phyloP scores from a whole-genome alignment of 2,329 filamentous ascomycete genomes.

The Apiospora aurea region DNA sequence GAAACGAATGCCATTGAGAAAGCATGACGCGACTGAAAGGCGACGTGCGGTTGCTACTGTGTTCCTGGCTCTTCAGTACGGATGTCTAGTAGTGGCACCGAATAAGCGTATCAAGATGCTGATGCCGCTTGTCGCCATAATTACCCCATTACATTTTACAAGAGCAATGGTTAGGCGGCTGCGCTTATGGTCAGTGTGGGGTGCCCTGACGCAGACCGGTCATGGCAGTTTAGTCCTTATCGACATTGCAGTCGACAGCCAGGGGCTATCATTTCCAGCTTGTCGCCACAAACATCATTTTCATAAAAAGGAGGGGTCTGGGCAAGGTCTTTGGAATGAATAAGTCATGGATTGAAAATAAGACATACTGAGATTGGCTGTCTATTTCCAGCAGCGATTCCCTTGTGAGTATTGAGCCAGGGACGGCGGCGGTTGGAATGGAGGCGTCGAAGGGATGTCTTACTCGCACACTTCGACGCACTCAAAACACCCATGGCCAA shows the following conservation, averaged over 20 bases:
- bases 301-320: neutral
- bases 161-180: no score
- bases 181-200: no score
- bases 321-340: neutral
- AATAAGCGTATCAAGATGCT: neutral
- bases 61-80: neutral
- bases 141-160: no score
- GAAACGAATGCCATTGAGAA: neutral
- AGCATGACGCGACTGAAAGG: neutral
- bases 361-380: neutral
- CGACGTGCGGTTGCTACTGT: neutral
- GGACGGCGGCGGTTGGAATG: neutral
- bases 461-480: neutral
- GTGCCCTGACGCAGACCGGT: no score
- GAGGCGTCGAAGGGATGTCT: slow-evolving; percentile 3
- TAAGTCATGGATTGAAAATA: neutral
- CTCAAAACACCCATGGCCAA: neutral
- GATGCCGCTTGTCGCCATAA: neutral
- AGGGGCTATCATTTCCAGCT: no score
- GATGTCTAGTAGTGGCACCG: no score
- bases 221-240: no score
- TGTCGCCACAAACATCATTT: no score
- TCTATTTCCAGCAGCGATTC: neutral
- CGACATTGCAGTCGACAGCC: no score
- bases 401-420: neutral